phyloP scores from a whole-genome alignment of 1,284 basidiomycete genomes.

The Tylopilus orsonianus region DNA sequence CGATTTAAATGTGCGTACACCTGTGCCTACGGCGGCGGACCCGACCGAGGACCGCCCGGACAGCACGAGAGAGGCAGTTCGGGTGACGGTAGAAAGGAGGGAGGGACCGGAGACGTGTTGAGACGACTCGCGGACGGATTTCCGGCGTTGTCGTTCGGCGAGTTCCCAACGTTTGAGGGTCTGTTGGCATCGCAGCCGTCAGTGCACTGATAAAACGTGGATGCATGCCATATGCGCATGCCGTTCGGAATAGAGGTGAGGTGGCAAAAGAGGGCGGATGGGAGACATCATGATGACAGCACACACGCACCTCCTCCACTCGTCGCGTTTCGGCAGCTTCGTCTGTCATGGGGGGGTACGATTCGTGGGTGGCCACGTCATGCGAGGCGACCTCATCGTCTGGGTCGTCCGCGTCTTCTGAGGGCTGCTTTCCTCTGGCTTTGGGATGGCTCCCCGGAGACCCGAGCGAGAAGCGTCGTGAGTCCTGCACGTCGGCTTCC shows the following conservation, averaged over 20 bases:
- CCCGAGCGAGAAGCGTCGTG: constrained; percentile 16
- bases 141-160: constrained; percentile 67
- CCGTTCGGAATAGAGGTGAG: not conserved
- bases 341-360: constrained; percentile 67
- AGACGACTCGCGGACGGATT: constrained; percentile 54
- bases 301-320: constrained; percentile 61
- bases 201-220: constrained; percentile 4
- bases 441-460: constrained; percentile 18
- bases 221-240: not conserved
- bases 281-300: not conserved
- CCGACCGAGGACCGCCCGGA: constrained; percentile 27
- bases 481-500: constrained; percentile 12
- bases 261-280: not conserved
- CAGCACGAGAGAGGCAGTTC: constrained; percentile 52
- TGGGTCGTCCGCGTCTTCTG: constrained; percentile 22
- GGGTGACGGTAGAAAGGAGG: constrained; percentile 53
- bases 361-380: constrained; percentile 28
- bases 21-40: constrained; percentile 27
- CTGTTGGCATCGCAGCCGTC: constrained; percentile 37
- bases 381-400: constrained; percentile 26
- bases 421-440: constrained; percentile 30
- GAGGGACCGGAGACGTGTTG: constrained; percentile 39
- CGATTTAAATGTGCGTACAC: constrained; percentile 45
- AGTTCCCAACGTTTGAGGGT: constrained; percentile 73
- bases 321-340: constrained; percentile 63